Evolutionary conservation across 192 early-diverging fungal species (phyloP), one percentile per base, ranked within the genome.

Genomic region (Backusella parvicylindrica): DNA sequence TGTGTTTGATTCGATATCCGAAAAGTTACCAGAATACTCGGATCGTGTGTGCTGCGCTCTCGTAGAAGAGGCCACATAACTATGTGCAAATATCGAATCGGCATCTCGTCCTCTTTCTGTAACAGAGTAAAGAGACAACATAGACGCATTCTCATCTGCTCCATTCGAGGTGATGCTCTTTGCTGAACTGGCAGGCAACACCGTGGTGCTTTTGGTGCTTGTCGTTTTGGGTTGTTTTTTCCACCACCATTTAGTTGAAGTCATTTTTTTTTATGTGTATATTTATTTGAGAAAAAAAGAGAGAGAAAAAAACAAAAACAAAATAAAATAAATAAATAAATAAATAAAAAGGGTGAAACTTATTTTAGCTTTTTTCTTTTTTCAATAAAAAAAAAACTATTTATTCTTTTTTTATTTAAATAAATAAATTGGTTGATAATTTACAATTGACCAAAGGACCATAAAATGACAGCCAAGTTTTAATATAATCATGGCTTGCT

Each of bases 401-500:
- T n/a, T n/a, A n/a, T 65, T 33, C 31, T 66, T 65, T 33, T 66
- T 31, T n/a, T 66, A 18, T 33, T 35, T 32, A 36, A n/a, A 35
- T 16, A 8, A 72, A 72, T 33, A 72, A n/a, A 26, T 12, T 53
- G 6, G 49, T 72, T 63, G 71, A 53, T 65, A 65, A n/a, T 40
- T 64, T 32, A 26, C 72, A 73, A 26, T 40, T 65, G 6, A 77
- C 63, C 9, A 71, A 32, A 31, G 76, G 71, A 16, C 76, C 76
- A 47, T 63, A 50, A 50, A 77, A 56, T 21, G 76, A 77, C 36
- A 77, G 13, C 76, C 76, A 77, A 18, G 64, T 56, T n/a, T 40
- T 36, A 26, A 77, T 71, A 60, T 77, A 77, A 23, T 68, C 35
- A 16, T 16, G 9, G 6, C n/a, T n/a, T 60, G 21, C 21, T 68